Evolutionary conservation across 495 filamentous ascomycete genomes (phyloP).

Genomic region (Platismatia glauca): DNA sequence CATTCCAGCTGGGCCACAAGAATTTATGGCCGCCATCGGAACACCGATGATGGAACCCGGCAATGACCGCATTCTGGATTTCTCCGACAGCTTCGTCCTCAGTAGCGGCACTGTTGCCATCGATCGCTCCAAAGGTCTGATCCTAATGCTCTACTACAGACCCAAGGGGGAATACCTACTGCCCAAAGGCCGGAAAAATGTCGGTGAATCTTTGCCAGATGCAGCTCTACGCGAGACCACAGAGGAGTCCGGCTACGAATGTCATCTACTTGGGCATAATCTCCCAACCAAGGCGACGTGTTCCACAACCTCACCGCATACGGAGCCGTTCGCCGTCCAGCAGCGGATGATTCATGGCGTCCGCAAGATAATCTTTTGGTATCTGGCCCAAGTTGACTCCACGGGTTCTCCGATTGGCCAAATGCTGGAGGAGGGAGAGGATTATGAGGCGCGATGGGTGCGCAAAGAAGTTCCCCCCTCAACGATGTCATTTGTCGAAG

Average conservation of each 20-base stretch:
- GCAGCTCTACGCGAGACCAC: neutral
- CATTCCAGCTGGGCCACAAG: too few relatives aligned
- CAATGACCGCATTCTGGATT: neutral
- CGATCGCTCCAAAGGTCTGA: neutral
- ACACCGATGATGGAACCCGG: too few relatives aligned
- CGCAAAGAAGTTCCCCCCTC: neutral
- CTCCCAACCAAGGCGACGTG: neutral
- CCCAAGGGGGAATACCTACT: neutral
- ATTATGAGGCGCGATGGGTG: neutral
- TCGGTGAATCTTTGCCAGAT: neutral
- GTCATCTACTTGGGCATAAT: neutral
- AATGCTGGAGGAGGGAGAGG: neutral
- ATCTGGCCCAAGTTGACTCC: neutral
- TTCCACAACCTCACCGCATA: neutral
- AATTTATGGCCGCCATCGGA: too few relatives aligned
- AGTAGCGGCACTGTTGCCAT: neutral
- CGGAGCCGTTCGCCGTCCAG: neutral
- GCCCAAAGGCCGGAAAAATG: neutral
- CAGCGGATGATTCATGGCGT: neutral
- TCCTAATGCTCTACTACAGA: neutral
- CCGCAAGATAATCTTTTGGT: neutral
- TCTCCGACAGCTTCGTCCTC: neutral
- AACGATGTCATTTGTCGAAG: neutral
- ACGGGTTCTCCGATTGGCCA: neutral
- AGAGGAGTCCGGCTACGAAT: neutral